These are phyloP conservation scores for Coemansia javaensis DNA, from an alignment of 192 early-diverging fungal genomes.

Conservation along the genomic window DNA sequence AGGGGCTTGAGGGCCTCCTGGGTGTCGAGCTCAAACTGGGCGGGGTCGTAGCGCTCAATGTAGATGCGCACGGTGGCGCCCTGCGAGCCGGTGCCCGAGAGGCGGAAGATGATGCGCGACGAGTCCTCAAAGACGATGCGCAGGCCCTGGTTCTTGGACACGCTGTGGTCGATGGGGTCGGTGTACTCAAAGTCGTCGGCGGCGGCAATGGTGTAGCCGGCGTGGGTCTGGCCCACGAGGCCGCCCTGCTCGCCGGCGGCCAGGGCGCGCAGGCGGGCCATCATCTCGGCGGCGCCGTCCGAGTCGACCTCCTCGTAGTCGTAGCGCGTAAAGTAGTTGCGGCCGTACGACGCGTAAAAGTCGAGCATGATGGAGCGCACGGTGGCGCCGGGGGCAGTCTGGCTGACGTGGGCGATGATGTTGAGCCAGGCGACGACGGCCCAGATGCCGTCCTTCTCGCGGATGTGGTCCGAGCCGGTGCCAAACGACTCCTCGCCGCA, in stretches of 20 bases:
- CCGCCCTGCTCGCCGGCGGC: conserved; percentile 35
- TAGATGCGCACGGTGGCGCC: conserved; percentile 96
- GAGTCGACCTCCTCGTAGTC: conserved; percentile 96
- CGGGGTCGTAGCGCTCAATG: conserved; percentile 73
- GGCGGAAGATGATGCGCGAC: conserved; percentile 85
- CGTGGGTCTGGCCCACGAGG: conserved; percentile 61
- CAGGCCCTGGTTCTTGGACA: conserved; percentile 85
- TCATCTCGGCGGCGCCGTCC: conserved; percentile 72
- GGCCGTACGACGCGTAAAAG: conserved; percentile 81
- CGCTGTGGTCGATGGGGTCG: conserved; percentile 85
- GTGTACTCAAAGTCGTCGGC: conserved; percentile 94
- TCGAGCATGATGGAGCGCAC: conserved; percentile 76
- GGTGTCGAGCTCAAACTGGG: conserved; percentile 61
- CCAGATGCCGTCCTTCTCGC: conserved; percentile 99
- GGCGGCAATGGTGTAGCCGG: conserved; percentile 32
- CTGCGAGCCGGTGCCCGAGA: conserved; percentile 90
- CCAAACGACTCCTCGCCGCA: conserved; percentile 99
- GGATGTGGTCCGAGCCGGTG: conserved; percentile 96
- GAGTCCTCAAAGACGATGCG: conserved; percentile 89
- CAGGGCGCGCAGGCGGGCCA: conserved; percentile 61
- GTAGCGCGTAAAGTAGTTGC: conserved; percentile 95
- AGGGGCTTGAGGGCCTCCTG: conserved; percentile 85
- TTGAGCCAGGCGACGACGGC: conserved; percentile 95
- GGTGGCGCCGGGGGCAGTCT: conserved; percentile 51
- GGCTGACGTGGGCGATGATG: conserved; percentile 75